These are phyloP conservation scores for Monosporascus sp. DNA, from an alignment of 2,329 filamentous ascomycete species.

Conservation along the genomic window DNA sequence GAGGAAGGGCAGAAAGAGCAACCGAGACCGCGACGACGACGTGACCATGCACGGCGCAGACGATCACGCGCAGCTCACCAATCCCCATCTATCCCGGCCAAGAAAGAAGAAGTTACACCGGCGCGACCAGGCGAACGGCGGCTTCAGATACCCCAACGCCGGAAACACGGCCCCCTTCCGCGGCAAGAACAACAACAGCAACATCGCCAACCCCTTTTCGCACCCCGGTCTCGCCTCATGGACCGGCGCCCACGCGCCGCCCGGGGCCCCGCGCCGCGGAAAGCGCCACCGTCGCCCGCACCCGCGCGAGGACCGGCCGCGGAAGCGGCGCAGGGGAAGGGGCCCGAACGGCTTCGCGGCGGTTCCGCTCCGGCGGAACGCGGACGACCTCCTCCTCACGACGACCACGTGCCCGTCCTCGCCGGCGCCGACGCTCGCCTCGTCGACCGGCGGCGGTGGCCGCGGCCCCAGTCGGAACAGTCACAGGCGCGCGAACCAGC, in stretches of 20 bases:
- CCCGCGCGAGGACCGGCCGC: too few relatives aligned
- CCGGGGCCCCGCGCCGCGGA: too few relatives aligned
- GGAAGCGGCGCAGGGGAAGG: too few relatives aligned
- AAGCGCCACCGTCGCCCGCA: too few relatives aligned
- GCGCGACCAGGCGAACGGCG: too few relatives aligned
- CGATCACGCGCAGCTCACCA: neutral
- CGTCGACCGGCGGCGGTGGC: neutral
- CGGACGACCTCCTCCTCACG: too few relatives aligned
- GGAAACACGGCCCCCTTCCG: neutral
- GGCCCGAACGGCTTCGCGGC: too few relatives aligned
- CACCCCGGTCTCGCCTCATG: neutral
- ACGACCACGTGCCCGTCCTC: neutral
- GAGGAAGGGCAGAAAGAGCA: conserved; percentile 2
- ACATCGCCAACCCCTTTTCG: neutral
- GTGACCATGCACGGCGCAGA: conserved; percentile 14
- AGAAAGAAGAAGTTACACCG: too few relatives aligned
- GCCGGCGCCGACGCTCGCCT: neutral
- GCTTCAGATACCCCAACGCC: neutral
- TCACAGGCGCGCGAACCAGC: neutral
- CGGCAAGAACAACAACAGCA: neutral
- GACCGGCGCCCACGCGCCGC: neutral
- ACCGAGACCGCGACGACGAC: conserved; percentile 16
- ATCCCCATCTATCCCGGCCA: neutral
- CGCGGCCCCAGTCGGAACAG: neutral
- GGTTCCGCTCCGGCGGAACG: too few relatives aligned